Conservation (phyloP, 495 filamentous ascomycete species). For the Xylaria acuta region DNA sequence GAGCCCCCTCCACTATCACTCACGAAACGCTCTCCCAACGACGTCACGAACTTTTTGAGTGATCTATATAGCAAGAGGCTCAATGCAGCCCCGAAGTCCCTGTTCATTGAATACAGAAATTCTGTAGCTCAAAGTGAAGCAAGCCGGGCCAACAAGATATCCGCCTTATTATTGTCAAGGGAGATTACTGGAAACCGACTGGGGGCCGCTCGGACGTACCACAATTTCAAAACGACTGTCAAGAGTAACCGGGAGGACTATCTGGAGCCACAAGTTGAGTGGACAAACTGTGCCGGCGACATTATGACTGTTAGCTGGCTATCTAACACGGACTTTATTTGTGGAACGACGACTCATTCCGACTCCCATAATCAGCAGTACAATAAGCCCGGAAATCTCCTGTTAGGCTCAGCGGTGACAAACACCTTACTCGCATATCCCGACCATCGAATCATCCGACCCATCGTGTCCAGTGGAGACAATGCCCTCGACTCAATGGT, state of each 20-base stretch:
- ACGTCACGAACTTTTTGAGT: slow-evolving; percentile 44
- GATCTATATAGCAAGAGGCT: slow-evolving; percentile 38
- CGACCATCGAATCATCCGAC: slow-evolving; percentile 69
- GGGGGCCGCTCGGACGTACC: slow-evolving; percentile 37
- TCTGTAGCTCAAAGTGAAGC: slow-evolving; percentile 34
- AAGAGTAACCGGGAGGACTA: slow-evolving; percentile 52
- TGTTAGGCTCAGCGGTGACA: slow-evolving; percentile 67
- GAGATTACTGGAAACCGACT: slow-evolving; percentile 47
- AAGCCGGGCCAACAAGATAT: slow-evolving; percentile 35
- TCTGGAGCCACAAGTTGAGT: slow-evolving; percentile 52
- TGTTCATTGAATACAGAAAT: slow-evolving; percentile 41
- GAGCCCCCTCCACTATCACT: slow-evolving; percentile 30
- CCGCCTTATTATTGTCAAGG: slow-evolving; percentile 47
- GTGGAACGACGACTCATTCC: slow-evolving; percentile 74
- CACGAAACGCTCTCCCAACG: slow-evolving; percentile 32
- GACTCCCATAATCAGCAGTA: slow-evolving; percentile 83
- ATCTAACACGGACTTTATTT: slow-evolving; percentile 56
- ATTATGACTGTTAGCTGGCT: slow-evolving; percentile 65
- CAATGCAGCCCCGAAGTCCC: slow-evolving; percentile 21
- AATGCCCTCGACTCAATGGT: slow-evolving; percentile 65
- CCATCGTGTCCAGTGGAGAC: slow-evolving; percentile 54
- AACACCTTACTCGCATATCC: slow-evolving; percentile 68
- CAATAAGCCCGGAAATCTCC: slow-evolving; percentile 78
- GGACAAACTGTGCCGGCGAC: slow-evolving; percentile 64
- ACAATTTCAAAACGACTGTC: slow-evolving; percentile 49